phyloP scores from a whole-genome alignment of 2,329 filamentous ascomycete species.

The Aureobasidium uvarum region DNA sequence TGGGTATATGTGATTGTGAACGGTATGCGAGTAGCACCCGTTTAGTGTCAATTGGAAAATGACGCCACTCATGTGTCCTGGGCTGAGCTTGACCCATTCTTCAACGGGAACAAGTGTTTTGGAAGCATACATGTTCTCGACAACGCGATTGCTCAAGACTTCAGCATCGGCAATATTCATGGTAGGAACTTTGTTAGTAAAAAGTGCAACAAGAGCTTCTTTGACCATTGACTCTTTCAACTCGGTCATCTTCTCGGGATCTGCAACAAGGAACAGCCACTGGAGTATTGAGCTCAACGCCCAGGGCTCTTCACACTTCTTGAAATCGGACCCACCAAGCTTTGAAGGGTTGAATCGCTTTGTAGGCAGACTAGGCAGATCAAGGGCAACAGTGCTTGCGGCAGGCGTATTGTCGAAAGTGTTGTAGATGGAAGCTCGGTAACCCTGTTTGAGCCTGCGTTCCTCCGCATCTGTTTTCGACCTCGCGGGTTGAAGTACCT shows the following conservation, averaged over 20 bases:
- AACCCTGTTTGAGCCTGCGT: slow-evolving; percentile 55
- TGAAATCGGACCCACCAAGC: slow-evolving; percentile 75
- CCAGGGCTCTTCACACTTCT: slow-evolving; percentile 86
- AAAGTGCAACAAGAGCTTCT: slow-evolving; percentile 82
- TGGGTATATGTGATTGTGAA: slow-evolving; percentile 66
- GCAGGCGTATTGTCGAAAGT: slow-evolving; percentile 42
- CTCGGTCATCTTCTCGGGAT: slow-evolving; percentile 76
- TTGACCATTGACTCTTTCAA: slow-evolving; percentile 80
- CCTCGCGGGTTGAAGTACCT: slow-evolving; percentile 75
- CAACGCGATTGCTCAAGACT: slow-evolving; percentile 72
- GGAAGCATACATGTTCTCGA: slow-evolving; percentile 74
- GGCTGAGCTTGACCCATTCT: slow-evolving; percentile 94
- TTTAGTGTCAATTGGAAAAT: slow-evolving; percentile 88
- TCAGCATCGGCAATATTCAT: slow-evolving; percentile 99
- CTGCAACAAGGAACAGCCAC: slow-evolving; percentile 83
- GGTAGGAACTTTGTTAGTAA: slow-evolving; percentile 91
- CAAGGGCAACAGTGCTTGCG: slow-evolving; percentile 61
- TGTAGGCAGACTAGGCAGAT: slow-evolving; percentile 78
- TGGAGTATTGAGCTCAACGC: slow-evolving; percentile 80
- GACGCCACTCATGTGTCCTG: slow-evolving; percentile 78
- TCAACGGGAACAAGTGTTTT: slow-evolving; percentile 82
- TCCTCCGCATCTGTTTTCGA: slow-evolving; percentile 92
- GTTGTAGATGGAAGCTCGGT: slow-evolving; percentile 45
- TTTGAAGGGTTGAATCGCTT: slow-evolving; percentile 84
- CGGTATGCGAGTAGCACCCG: slow-evolving; percentile 83